Conservation (phyloP, 306 rosid genomes). For the Quercus glauca region DNA sequence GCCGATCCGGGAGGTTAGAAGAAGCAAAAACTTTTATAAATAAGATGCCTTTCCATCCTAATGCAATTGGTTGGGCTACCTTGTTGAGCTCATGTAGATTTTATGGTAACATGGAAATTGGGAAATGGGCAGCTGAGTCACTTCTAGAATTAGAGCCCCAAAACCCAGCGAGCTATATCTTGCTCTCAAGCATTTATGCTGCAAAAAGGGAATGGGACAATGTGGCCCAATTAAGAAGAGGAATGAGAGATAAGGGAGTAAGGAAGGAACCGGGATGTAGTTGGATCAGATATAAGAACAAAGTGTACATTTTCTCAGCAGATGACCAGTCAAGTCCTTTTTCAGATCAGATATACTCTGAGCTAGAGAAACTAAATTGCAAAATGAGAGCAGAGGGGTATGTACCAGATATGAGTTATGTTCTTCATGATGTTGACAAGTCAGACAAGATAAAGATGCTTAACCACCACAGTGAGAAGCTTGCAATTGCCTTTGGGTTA, state of each 20-base stretch:
- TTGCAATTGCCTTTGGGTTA: conserved; percentile 88
- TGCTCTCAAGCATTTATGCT: conserved; percentile 84
- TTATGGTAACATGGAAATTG: conserved; percentile 66
- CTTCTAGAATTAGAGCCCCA: conserved; percentile 81
- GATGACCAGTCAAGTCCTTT: conserved; percentile 72
- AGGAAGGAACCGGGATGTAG: conserved; percentile 91
- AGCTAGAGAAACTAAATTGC: conserved; percentile 54
- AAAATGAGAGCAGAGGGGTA: conserved; percentile 76
- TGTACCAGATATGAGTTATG: conserved; percentile 72
- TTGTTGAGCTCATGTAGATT: conserved; percentile 82
- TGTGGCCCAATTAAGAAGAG: conserved; percentile 75
- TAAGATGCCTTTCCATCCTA: conserved; percentile 73
- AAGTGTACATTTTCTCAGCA: conserved; percentile 76
- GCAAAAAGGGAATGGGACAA: conserved; percentile 76
- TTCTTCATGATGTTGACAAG: conserved; percentile 85
- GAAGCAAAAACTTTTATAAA: conserved; percentile 68
- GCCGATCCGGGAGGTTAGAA: conserved; percentile 85
- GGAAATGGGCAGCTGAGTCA: conserved; percentile 82
- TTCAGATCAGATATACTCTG: conserved; percentile 68
- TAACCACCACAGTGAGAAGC: conserved; percentile 86
- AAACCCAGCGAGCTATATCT: conserved; percentile 74
- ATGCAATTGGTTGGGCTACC: conserved; percentile 89
- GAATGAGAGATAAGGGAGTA: conserved; percentile 75
- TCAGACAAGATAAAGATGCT: conserved; percentile 80
- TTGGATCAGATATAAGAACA: conserved; percentile 85